Percentiles rank a stretch among this genome's conserved stretches.
Evolutionary conservation across 768 basidiomycete genomes (phyloP).

Genomic region (Pisolithus albus): DNA sequence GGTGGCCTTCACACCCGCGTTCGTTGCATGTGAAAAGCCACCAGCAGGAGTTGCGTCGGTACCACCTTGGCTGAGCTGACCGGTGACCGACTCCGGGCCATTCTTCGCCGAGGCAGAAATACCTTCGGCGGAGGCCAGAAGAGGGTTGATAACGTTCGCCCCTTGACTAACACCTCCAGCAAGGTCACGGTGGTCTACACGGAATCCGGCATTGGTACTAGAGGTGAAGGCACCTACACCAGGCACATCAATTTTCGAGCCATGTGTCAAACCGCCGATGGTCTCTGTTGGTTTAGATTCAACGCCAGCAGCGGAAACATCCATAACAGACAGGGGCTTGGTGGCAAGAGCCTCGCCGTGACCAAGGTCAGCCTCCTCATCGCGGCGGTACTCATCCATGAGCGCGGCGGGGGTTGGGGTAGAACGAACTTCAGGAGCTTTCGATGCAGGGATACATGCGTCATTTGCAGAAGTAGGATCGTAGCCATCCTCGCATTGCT

Average conservation of each 20-base stretch:
- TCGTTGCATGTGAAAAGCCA: background rate
- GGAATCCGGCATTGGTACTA: background rate
- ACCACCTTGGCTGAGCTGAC: background rate
- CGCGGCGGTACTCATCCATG: background rate
- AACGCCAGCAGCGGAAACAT: background rate
- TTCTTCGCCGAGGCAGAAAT: background rate
- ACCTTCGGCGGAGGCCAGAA: background rate
- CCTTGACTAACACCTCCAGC: background rate
- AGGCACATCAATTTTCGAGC: background rate
- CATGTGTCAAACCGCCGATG: background rate
- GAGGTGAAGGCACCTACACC: background rate
- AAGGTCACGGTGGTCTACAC: background rate
- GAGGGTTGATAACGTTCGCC: background rate
- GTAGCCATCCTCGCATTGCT: slow-evolving; percentile 20
- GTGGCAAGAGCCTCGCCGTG: background rate
- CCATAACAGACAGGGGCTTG: background rate
- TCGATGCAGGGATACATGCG: slow-evolving; percentile 7
- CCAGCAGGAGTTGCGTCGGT: background rate
- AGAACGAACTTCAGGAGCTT: background rate
- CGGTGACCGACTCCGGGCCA: background rate
- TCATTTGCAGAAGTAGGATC: slow-evolving; percentile 3
- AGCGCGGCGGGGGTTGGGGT: background rate
- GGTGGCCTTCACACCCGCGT: background rate
- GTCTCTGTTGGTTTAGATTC: background rate
- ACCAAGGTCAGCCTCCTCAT: background rate